Conservation (phyloP, 495 filamentous ascomycete genomes). For the Daldinia bambusicola region DNA sequence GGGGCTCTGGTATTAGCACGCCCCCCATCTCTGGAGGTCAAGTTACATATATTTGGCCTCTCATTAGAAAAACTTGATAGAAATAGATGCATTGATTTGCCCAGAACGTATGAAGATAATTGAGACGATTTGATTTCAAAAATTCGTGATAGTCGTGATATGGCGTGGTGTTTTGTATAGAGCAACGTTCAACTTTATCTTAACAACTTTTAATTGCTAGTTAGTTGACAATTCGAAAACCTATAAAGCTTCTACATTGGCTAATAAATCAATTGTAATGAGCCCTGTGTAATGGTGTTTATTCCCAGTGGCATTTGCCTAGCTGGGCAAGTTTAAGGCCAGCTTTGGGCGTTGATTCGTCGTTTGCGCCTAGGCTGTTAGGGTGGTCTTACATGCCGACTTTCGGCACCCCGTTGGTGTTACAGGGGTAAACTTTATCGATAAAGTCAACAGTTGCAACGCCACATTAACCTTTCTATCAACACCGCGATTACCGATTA, state of each 20-base stretch:
- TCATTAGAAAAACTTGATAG: conserved; percentile 3
- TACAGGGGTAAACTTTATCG: conserved; percentile 7
- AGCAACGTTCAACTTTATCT: too few relatives aligned
- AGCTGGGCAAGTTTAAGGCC: conserved; percentile 18
- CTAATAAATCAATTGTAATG: too few relatives aligned
- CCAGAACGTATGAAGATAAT: neutral
- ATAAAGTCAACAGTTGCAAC: conserved; percentile 7
- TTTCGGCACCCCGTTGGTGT: neutral
- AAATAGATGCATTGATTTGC: neutral
- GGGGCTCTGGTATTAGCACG: neutral
- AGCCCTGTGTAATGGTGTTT: neutral
- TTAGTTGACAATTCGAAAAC: too few relatives aligned
- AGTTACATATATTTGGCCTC: neutral
- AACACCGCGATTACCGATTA: neutral
- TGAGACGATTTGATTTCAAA: neutral
- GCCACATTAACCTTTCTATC: conserved; percentile 16
- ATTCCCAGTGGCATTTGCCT: conserved; percentile 11
- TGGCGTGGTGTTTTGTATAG: neutral
- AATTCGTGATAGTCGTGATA: neutral
- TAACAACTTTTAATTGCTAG: too few relatives aligned
- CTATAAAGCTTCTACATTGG: too few relatives aligned
- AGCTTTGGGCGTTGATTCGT: conserved; percentile 20
- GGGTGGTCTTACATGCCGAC: neutral
- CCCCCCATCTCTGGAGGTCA: neutral
- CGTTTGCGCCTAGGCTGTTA: neutral